These are phyloP conservation scores for Solanum virginianum DNA, from an alignment of 257 asterid genomes.

Conservation along the genomic window DNA sequence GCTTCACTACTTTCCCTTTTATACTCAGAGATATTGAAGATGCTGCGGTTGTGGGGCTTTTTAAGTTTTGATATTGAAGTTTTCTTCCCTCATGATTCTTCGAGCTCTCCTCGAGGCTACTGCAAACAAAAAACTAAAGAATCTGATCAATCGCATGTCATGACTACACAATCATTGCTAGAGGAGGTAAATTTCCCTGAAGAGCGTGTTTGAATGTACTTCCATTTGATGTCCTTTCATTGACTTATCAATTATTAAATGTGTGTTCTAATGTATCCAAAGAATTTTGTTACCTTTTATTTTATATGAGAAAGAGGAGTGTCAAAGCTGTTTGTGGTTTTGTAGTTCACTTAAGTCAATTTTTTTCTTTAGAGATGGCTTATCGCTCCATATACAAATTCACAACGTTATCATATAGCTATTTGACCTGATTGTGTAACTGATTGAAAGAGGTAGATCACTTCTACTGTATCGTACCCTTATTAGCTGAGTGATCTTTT, in stretches of 20 bases:
- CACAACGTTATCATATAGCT: background rate
- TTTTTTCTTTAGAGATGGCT: background rate
- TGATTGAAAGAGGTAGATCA: background rate
- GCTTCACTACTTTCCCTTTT: slow-evolving; percentile 60
- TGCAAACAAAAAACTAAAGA: slow-evolving; percentile 56
- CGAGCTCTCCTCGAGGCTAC: slow-evolving; percentile 61
- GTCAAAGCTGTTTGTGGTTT: background rate
- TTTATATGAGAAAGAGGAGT: background rate
- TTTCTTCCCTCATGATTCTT: slow-evolving; percentile 55
- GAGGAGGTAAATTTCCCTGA: slow-evolving; percentile 39
- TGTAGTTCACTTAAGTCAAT: background rate
- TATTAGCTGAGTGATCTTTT: background rate
- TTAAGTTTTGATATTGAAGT: slow-evolving; percentile 64
- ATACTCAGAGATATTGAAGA: slow-evolving; percentile 70
- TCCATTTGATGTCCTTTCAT: background rate
- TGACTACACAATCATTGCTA: slow-evolving; percentile 51
- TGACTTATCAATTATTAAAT: background rate
- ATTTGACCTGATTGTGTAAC: background rate
- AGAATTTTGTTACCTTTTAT: background rate
- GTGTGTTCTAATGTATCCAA: background rate
- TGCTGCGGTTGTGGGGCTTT: slow-evolving; percentile 60
- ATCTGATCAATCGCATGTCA: slow-evolving; percentile 45
- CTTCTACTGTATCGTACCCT: background rate
- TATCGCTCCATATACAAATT: background rate
- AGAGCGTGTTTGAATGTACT: background rate